phyloP scores from a whole-genome alignment of 805 yeast genomes.

The Lipomyces chichibuensis region DNA sequence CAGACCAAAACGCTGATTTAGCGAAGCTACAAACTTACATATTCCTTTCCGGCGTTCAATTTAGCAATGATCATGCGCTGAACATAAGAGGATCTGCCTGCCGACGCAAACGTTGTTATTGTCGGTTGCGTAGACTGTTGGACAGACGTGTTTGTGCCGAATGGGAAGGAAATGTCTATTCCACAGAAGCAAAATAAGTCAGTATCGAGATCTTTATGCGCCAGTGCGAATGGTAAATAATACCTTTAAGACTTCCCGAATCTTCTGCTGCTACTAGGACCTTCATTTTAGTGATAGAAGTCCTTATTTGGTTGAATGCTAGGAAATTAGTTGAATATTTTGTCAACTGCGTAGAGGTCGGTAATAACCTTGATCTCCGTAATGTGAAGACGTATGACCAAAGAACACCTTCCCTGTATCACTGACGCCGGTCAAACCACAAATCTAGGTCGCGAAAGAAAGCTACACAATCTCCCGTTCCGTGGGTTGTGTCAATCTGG shows the following conservation, averaged over 20 bases:
- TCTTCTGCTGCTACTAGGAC: conserved; percentile 57
- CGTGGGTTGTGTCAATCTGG: neutral
- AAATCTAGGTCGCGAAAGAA: neutral
- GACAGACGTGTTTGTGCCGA: conserved; percentile 79
- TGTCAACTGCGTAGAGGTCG: neutral
- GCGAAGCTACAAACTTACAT: conserved; percentile 44
- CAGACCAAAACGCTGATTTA: neutral
- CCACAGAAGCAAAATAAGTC: neutral
- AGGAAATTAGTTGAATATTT: neutral
- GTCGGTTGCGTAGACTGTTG: conserved; percentile 68
- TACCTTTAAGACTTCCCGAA: conserved; percentile 53
- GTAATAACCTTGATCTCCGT: neutral
- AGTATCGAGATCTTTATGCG: neutral
- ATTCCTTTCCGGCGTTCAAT: conserved; percentile 39
- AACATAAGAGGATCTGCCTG: conserved; percentile 44
- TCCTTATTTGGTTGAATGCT: neutral
- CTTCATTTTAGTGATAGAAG: conserved; percentile 49
- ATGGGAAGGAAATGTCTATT: conserved; percentile 58
- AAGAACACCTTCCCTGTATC: neutral
- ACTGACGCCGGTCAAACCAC: neutral
- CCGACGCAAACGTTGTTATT: conserved; percentile 49
- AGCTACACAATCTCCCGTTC: neutral
- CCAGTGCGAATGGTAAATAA: neutral
- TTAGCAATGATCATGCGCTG: conserved; percentile 30
- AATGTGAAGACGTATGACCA: neutral